Evolutionary conservation across 495 filamentous ascomycete genomes (phyloP).

Genomic region (Hypoxylon fragiforme): DNA sequence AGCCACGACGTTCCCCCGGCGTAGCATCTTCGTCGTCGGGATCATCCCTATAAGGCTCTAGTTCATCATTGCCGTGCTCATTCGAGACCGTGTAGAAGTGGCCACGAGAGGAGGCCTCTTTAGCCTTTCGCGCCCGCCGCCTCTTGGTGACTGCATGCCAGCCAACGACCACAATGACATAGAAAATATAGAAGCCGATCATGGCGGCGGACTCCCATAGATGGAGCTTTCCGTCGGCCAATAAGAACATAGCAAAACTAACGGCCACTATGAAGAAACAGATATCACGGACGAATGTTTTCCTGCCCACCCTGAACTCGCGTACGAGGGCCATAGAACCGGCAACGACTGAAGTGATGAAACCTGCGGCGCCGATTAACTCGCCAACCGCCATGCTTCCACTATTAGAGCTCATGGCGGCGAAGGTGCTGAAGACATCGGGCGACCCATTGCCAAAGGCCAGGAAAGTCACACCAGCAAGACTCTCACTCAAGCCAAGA

Average conservation of each 20-base stretch:
- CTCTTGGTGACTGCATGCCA: conserved; percentile 87
- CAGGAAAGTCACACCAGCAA: conserved; percentile 95
- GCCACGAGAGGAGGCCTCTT: conserved; percentile 69
- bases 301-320: conserved; percentile 86
- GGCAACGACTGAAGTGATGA: conserved; percentile 95
- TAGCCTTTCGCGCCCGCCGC: conserved; percentile 59
- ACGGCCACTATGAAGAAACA: conserved; percentile 90
- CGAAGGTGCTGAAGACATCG: conserved; percentile 98
- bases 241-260: conserved; percentile 81
- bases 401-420: conserved; percentile 94
- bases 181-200: conserved; percentile 91
- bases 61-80: conserved; percentile 50
- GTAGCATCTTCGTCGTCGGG: conserved; percentile 73
- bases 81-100: conserved; percentile 67
- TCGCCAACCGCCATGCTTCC: conserved; percentile 95
- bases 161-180: conserved; percentile 82
- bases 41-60: conserved; percentile 68
- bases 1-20: conserved; percentile 47
- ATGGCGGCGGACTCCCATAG: conserved; percentile 88
- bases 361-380: conserved; percentile 90
- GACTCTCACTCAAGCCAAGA: conserved; percentile 90
- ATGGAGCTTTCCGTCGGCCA: conserved; percentile 81
- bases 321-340: conserved; percentile 97
- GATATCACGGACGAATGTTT: conserved; percentile 90
- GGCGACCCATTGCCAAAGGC: conserved; percentile 99